Evolutionary conservation across 306 rosid genomes (phyloP), one percentile per base, ranked within the genome.

Genomic region (Carpinus fangiana): DNA sequence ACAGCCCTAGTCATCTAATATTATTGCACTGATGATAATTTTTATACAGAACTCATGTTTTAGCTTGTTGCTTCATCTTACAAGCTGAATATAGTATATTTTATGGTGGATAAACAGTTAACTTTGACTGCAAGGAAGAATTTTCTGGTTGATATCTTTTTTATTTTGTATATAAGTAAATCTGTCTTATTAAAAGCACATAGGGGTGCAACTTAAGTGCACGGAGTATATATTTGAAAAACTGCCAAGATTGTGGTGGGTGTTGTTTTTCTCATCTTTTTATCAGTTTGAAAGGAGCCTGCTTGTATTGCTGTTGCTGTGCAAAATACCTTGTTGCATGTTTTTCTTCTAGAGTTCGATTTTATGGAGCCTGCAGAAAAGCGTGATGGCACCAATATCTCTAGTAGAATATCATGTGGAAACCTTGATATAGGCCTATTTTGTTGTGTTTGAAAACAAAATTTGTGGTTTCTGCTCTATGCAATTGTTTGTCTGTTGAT

Each of bases 391-490:
- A 8, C 26, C 8, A 9, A 36, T 38, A 65, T 8, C 26, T 9
- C 21, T 34, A 17, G 26, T 36, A 12, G 9, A 57, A 21, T 47
- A 59, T 12, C 50, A 3, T 20, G 64, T 57, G 9, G 20, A 36
- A 16, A 38, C 18, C 48, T 65, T 1, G 46, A 64, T 66, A 18
- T 38, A 17, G 28, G 72, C 51, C 51, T 66, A 8, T 41, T 18
- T 36, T 67, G 12, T 67, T 66, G 8, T 67, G 72, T 67, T 51
- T 67, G 28, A 9, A 45, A 43, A 41, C 26, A 41, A 12, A n/a
- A n/a, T 7, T 67, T 72, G 12, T 76, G 72, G 56, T 76, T 83
- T 74, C 55, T 64, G 5, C 28, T 28, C 47, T 61, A 52, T 75
- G 43, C 14, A 12, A 46, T 9, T 56, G 62, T 36, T 55, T 79